These are phyloP conservation scores for Dryas drummondii DNA, from an alignment of 306 rosid species.

Conservation along the genomic window DNA sequence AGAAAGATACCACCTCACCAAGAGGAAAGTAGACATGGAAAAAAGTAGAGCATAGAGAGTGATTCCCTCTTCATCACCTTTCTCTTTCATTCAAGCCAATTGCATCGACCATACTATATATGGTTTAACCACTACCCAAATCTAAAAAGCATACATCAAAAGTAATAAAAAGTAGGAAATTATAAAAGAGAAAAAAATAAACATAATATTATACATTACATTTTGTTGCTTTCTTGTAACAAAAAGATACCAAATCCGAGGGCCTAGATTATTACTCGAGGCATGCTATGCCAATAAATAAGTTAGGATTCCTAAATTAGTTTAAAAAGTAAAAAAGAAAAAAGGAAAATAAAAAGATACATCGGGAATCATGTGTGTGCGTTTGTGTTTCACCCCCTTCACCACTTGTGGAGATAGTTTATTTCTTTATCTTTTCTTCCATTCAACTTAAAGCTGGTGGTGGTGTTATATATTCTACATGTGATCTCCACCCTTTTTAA, in stretches of 20 bases:
- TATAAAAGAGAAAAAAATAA: neutral
- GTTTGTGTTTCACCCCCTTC: slow-evolving; percentile 66
- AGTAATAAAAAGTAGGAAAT: slow-evolving; percentile 31
- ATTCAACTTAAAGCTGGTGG: slow-evolving; percentile 46
- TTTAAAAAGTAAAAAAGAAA: slow-evolving; percentile 11
- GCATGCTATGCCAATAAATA: slow-evolving; percentile 12
- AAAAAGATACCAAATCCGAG: slow-evolving; percentile 12
- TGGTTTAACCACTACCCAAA: slow-evolving; percentile 48
- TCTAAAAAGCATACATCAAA: slow-evolving; percentile 31
- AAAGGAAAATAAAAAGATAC: neutral
- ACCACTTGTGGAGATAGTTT: slow-evolving; percentile 50
- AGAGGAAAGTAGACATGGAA: slow-evolving; percentile 38
- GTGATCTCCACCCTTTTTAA: slow-evolving; percentile 48
- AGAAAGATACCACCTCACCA: slow-evolving; percentile 24
- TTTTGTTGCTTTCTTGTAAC: slow-evolving; percentile 24
- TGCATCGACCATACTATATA: slow-evolving; percentile 44
- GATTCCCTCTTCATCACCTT: slow-evolving; percentile 42
- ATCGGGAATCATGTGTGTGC: slow-evolving; percentile 54
- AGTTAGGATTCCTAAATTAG: slow-evolving; percentile 21
- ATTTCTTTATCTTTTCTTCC: slow-evolving; percentile 8
- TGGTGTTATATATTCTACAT: slow-evolving; percentile 40
- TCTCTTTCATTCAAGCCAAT: slow-evolving; percentile 50
- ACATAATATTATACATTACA: neutral
- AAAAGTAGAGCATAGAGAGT: slow-evolving; percentile 42
- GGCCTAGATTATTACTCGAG: slow-evolving; percentile 15